phyloP scores from a whole-genome alignment of 495 filamentous ascomycete species.

The Melanomma pulvis-pyrius region DNA sequence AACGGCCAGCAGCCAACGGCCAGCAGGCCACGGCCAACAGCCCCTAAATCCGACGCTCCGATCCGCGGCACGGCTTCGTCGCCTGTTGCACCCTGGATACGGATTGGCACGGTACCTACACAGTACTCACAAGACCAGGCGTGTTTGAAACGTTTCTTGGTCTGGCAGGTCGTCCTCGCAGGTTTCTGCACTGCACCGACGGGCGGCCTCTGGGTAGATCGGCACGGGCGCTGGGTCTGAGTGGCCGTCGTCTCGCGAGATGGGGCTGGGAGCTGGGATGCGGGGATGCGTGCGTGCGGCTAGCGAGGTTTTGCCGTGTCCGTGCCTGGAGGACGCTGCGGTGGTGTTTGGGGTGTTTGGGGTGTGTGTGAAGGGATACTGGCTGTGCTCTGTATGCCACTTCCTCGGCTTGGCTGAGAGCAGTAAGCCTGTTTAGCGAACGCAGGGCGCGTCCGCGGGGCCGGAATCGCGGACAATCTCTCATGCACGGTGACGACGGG shows the following conservation, averaged over 20 bases:
- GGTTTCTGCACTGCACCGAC: not conserved
- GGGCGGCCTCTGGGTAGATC: not conserved
- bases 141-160: not conserved
- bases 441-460: slow-evolving; percentile 26
- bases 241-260: not conserved
- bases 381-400: too few species aligned
- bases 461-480: slow-evolving; percentile 2
- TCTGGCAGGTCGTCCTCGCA: not conserved
- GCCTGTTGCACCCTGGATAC: too few species aligned
- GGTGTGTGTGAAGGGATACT: not conserved
- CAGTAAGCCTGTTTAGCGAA: slow-evolving; percentile 3
- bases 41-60: too few species aligned
- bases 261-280: not conserved
- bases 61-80: too few species aligned
- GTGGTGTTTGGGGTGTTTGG: not conserved
- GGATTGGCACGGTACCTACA: too few species aligned
- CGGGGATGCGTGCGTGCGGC: too few species aligned
- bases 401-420: not conserved
- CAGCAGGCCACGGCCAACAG: not conserved
- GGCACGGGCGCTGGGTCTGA: not conserved
- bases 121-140: too few species aligned
- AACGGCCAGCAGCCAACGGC: too few species aligned
- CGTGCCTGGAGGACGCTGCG: not conserved
- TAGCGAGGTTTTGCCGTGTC: not conserved
- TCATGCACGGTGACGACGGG: slow-evolving; percentile 29